Evolutionary conservation across 2,329 filamentous ascomycete genomes (phyloP), one percentile per base, ranked within the genome.

Genomic region (Diaporthe helianthi): DNA sequence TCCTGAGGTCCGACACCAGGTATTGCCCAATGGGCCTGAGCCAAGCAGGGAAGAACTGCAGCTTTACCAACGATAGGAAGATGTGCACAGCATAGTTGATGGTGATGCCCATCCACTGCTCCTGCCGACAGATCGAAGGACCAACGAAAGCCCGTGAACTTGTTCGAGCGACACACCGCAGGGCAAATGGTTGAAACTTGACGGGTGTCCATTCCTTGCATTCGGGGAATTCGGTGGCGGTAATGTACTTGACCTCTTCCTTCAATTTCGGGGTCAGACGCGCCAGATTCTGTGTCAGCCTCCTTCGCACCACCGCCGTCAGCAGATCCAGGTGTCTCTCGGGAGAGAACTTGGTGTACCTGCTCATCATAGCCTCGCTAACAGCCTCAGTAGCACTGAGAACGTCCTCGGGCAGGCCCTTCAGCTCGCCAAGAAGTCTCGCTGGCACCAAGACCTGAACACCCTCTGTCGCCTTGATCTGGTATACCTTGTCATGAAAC

Each of bases 151-250:
- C 81, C 24, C 83, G 80, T 1, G 86, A 85, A 31, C 85, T 87
- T 26, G 89, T 73, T 2, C 86, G 83, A 8, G 86, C 83, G 13
- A 89, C 79, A 4, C 84, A 80, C 26, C 84, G 80, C 2, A 88
- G 79, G 52, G 85, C 78, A 68, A 87, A 84, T 0, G 83, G 82
- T 46, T 86, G 84, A 73, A 87, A 81, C 72, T 82, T 83, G 63
- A 87, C 82, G 0, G 84, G 75, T 1, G 83, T 87, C 87, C 87
- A 89, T 71, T 88, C 86, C 67, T 83, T 77, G 72, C 84, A 86
- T 19, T 79, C 76, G 6, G 84, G 83, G 49, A 86, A 85, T 73
- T 86, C 84, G 1, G 81, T 80, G 13, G 78, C 79, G 7, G 83
- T 71, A 31, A 85, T 80, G 70, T 80, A 77, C 69, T 85, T 82